A percentile compares a stretch with the other conserved stretches of the same genome.
Evolutionary conservation across 1,284 basidiomycete species (phyloP).

Genomic region (Trametes hirsuta): DNA sequence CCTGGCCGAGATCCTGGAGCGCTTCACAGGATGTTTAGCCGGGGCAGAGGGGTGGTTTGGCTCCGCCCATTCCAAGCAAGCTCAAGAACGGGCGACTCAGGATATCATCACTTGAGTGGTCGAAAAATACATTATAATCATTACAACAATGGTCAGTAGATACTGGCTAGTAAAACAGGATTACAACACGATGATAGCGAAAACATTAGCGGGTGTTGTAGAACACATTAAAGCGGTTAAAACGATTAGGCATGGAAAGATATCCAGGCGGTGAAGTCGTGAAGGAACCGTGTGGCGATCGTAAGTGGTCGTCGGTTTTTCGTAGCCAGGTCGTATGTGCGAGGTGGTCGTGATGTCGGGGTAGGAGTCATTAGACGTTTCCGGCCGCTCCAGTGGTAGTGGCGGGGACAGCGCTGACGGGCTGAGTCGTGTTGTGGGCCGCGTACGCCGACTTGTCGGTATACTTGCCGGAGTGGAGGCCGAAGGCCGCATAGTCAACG

Average conservation of each 20-base stretch:
- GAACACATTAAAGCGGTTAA: neutral
- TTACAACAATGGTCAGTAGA: neutral
- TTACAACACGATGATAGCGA: neutral
- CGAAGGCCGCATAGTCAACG: conserved; percentile 32
- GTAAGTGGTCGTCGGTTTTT: conserved; percentile 13
- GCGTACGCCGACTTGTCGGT: conserved; percentile 25
- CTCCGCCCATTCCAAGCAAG: too few relatives aligned
- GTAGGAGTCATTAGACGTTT: conserved; percentile 9
- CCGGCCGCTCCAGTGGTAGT: conserved; percentile 13
- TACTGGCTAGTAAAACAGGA: neutral
- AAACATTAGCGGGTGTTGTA: neutral
- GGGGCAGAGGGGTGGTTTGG: too few relatives aligned
- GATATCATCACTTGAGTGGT: neutral
- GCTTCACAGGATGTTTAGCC: too few relatives aligned
- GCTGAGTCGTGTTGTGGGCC: conserved; percentile 3
- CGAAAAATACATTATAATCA: neutral
- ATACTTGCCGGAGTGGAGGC: conserved; percentile 33
- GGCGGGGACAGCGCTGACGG: conserved; percentile 2
- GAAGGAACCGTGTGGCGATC: neutral
- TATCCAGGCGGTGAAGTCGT: neutral
- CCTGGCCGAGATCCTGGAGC: too few relatives aligned
- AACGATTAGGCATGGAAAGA: neutral
- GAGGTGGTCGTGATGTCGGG: neutral
- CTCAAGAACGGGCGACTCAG: too few relatives aligned
- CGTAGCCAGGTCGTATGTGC: conserved; percentile 3